Evolutionary conservation across 2,329 filamentous ascomycete genomes (phyloP).

Genomic region (Claviceps sp.): DNA sequence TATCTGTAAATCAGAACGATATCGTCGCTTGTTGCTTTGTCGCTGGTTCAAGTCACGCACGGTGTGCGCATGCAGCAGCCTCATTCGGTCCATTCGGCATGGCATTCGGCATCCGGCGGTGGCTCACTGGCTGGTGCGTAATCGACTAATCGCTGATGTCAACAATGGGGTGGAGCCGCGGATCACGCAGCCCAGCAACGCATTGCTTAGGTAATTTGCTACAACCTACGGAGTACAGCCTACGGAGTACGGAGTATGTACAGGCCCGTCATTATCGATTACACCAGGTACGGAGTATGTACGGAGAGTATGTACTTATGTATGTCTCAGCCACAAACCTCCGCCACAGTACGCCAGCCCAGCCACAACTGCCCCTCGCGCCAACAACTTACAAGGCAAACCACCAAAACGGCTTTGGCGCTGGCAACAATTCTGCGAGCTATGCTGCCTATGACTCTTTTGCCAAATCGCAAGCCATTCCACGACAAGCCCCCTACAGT

Average conservation of each 20-base stretch:
- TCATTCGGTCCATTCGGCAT: not conserved
- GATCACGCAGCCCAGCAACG: constrained; percentile 7
- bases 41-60: not conserved
- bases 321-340: not conserved
- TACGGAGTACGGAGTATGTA: too few relatives aligned
- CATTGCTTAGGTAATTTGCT: not conserved
- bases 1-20: not conserved
- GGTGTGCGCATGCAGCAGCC: not conserved
- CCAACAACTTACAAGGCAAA: not conserved
- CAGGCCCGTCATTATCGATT: not conserved
- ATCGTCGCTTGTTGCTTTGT: not conserved
- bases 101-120: not conserved
- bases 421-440: not conserved
- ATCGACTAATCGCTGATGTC: constrained; percentile 5
- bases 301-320: too few relatives aligned
- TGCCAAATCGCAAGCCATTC: not conserved
- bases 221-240: too few relatives aligned
- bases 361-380: constrained; percentile 3
- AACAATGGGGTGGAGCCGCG: constrained; percentile 8
- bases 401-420: not conserved
- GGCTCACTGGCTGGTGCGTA: constrained; percentile 4
- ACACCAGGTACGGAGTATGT: too few relatives aligned
- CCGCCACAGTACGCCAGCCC: not conserved
- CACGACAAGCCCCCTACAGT: not conserved
- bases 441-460: constrained; percentile 8